Base-by-base conservation (phyloP, 306 rosid species). In the Vigna unguiculata region DNA sequence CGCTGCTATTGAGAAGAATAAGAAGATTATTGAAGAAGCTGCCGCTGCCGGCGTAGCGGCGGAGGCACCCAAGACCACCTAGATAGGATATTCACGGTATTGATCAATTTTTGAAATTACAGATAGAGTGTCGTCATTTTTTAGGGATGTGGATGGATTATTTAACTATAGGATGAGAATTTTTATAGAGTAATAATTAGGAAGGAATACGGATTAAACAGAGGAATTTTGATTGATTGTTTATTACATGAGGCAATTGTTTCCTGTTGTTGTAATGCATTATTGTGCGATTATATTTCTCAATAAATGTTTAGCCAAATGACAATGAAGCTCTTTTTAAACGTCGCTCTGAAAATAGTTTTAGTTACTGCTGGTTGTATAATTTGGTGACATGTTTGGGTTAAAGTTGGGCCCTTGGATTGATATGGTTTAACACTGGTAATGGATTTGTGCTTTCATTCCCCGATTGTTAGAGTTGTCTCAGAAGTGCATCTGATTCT, bases 1-100 rank as follows among this genome's bases (percentile, higher is more conserved):
- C 0, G 90, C 89, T 0, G 96, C 95, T 2, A 88, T 95, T 16
- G 97, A 95, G 92, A 95, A 88, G 90, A 95, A 95, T 43, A 95
- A 91, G 90, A 90, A 90, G 92, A 80, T 48, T 73, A 60, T 95
- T 3, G 87, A 82, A 59, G 88, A 83, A 62, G 86, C 84, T 14
- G 81, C 74, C 6, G 64, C 11, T 1, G 57, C 22, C 57, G 8
- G 24, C 6, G 87, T 36, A 1, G 80, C 34, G 4, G 84, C 59
- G 17, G 86, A 74, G 52, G 77, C 10, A 40, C 52, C 55, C 9
- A 77, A 79, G 62, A 61, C 59, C 69, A 43, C 86, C 1, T 87
- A 90, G 82, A 81, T 74, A n/a, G 43, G 53, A 70, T 60, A 71
- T 88, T 89, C 85, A 5, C 82, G 28, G 32, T 64, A 40, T 64